Evolutionary conservation across 139 green algal species (phyloP).

Genomic region (Zygnema cylindricum): DNA sequence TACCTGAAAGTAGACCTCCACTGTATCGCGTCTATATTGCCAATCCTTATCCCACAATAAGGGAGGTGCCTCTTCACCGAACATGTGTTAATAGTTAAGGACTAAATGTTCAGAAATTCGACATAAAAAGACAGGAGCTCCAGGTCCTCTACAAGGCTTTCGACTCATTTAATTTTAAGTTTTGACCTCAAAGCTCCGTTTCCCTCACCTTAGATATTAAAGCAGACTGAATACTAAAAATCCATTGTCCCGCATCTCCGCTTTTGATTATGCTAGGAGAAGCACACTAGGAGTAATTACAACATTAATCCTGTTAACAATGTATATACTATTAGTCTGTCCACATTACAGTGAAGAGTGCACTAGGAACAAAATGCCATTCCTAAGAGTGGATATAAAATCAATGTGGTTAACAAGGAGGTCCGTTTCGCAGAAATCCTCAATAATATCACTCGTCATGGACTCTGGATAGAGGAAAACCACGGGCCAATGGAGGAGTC

Average conservation of each 20-base stretch:
- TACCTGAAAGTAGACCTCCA: conserved; percentile 84
- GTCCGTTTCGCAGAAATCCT: conserved; percentile 81
- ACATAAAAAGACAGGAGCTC: conserved; percentile 63
- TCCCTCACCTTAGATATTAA: too few species aligned
- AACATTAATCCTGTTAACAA: neutral
- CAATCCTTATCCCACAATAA: conserved; percentile 80
- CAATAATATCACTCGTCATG: conserved; percentile 81
- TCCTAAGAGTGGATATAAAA: conserved; percentile 41
- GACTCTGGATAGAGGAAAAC: conserved; percentile 89
- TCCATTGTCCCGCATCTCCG: too few species aligned
- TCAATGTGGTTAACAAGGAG: conserved; percentile 79
- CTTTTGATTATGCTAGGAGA: too few species aligned
- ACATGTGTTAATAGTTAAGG: conserved; percentile 65
- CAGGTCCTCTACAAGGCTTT: neutral
- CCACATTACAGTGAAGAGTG: neutral
- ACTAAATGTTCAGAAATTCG: too few species aligned
- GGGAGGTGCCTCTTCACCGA: conserved; percentile 72
- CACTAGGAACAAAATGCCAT: neutral
- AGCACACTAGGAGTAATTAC: neutral
- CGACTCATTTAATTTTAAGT: neutral
- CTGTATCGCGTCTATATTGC: conserved; percentile 72
- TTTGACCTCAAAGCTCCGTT: neutral
- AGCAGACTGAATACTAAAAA: too few species aligned
- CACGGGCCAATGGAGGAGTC: conserved; percentile 77
- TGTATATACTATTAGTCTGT: neutral